Base-by-base conservation (phyloP, 805 yeast species). In the Yarrowia bubula region DNA sequence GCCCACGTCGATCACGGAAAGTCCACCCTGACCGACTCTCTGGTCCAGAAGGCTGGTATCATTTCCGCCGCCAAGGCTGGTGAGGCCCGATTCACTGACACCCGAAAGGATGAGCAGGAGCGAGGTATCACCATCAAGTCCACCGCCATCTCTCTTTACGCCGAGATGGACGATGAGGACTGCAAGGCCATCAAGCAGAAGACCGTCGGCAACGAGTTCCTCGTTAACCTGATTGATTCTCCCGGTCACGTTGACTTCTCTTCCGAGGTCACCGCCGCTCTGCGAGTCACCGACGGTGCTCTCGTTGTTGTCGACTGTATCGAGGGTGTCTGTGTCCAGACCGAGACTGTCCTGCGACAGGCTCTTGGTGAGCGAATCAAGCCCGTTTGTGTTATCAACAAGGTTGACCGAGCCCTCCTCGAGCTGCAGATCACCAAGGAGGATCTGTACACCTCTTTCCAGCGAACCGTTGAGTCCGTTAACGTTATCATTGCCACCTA, bases 171-270 rank as follows among this genome's bases (percentile, higher is more conserved):
- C 66, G 96, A 89, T 66, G 96, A 89, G 65, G 96, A 91, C 77
- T 86, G 84, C 71, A 89, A 88, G 80, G 88, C 84, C 75, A 93
- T 95, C 84, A 84, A 87, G 81, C 98, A 95, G 85, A 78, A 89
- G 83, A 87, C 95, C 71, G 88, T 79, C 18, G 98, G 98, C 82
- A 89, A 84, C 88, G 87, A 88, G 80, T 93, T 93, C 88, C 89
- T 93, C 84, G 87, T 93, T 75, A 93, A 93, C 91, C 87, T 93
- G 87, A 93, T 93, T 76, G 99, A 93, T 83, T 95, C 99, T 75
- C 99, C 99, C 83, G 99, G 99, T 90, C 99, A 93, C 98, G 98
- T 93, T 87, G 99, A 93, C 85, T 93, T 93, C 92, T 92, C 98
- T 71, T 95, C 98, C 74, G 99, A 93, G 84, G 99, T 93, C 78